A percentile compares a stretch with the other conserved stretches of the same genome.
Conservation (phyloP, 208 protist species). For the Histomonas meleagridis region DNA sequence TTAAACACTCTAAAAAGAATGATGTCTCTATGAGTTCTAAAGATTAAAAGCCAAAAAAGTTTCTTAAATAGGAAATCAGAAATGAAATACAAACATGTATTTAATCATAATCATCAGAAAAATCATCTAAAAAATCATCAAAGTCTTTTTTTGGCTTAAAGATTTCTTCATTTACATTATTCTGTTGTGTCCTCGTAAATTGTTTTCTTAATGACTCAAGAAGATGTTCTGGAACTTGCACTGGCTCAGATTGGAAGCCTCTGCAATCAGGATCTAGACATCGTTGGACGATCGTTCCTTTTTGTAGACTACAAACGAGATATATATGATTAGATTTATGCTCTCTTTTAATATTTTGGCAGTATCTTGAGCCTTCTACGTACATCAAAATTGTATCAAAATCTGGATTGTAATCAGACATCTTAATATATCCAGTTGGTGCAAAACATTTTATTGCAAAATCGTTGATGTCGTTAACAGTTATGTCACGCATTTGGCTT, state of each 20-base stretch:
- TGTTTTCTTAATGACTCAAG: not conserved
- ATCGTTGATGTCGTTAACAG: not conserved
- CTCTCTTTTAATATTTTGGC: not conserved
- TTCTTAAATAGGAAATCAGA: no score
- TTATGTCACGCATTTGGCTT: no score
- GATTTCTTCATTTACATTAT: not conserved
- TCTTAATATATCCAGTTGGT: not conserved
- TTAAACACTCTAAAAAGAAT: no score
- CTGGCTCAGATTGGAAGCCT: not conserved
- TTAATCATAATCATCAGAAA: no score
- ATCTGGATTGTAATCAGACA: not conserved
- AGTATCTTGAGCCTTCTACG: not conserved
- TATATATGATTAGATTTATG: slow-evolving; percentile 28
- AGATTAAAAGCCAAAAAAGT: no score
- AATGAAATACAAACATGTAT: no score
- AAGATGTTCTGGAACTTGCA: not conserved
- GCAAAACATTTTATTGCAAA: not conserved
- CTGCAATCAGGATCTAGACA: slow-evolving; percentile 12
- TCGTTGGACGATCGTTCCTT: not conserved
- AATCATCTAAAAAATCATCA: no score
- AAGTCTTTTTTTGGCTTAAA: not conserved
- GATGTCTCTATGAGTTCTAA: no score
- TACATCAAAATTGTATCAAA: not conserved
- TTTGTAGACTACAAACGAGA: not conserved
- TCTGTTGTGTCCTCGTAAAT: not conserved